A percentile compares a stretch with the other conserved stretches of the same genome.
Conservation (phyloP, 192 early-diverging fungal species). For the Backusella parvicylindrica region DNA sequence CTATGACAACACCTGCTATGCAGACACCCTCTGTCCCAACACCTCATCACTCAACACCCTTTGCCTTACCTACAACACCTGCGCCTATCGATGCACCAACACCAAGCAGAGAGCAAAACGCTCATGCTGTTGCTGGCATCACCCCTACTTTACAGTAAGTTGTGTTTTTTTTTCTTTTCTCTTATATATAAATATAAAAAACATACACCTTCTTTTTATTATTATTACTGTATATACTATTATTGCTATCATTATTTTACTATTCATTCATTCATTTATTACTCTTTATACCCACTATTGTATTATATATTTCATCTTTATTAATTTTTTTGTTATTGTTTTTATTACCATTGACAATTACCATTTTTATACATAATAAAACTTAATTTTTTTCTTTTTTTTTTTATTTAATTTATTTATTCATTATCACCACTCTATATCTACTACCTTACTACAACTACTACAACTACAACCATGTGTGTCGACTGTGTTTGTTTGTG, state of each 20-base stretch:
- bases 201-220: not conserved
- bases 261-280: not conserved
- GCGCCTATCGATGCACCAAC: constrained; percentile 41
- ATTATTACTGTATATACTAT: not conserved
- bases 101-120: constrained; percentile 39
- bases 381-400: not conserved
- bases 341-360: not conserved
- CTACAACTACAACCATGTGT: not conserved
- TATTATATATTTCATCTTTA: not conserved
- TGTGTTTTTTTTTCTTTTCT: constrained; percentile 9
- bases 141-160: constrained; percentile 65
- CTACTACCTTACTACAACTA: not conserved
- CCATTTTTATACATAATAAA: constrained; percentile 6
- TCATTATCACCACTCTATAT: not conserved
- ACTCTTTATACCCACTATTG: too few relatives aligned
- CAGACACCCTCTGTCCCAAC: constrained; percentile 24
- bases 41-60: constrained; percentile 28
- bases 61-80: constrained; percentile 38
- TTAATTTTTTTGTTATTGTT: constrained; percentile 5
- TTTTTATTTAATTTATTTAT: not conserved
- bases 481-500: constrained; percentile 1
- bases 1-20: constrained; percentile 33
- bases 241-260: not conserved
- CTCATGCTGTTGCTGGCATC: constrained; percentile 51
- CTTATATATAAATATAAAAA: not conserved